Conservation (phyloP, 768 basidiomycete species). For the Cubamyces sp. region DNA sequence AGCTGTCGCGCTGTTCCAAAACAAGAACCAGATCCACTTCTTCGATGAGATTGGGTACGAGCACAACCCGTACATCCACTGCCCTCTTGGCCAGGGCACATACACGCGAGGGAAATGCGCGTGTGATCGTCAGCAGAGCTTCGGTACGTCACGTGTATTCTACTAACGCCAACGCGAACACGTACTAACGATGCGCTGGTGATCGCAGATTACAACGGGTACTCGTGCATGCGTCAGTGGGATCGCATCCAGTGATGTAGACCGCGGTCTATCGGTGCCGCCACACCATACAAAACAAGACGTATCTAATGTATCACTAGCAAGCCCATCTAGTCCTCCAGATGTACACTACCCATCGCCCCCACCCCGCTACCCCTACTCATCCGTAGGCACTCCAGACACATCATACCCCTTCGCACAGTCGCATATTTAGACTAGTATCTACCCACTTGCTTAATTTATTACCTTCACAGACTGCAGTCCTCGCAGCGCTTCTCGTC, state of each 20-base stretch:
- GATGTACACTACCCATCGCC: too few relatives aligned
- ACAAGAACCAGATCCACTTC: constrained; percentile 68
- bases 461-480: neutral
- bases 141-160: constrained; percentile 47
- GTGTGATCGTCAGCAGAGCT: constrained; percentile 56
- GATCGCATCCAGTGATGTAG: constrained; percentile 35
- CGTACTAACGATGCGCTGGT: neutral
- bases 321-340: too few relatives aligned
- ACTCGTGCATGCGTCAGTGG: constrained; percentile 62
- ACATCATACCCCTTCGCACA: too few relatives aligned
- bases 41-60: constrained; percentile 75
- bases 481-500: neutral
- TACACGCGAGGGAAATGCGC: constrained; percentile 50
- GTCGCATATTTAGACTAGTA: too few relatives aligned
- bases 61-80: constrained; percentile 60
- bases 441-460: too few relatives aligned
- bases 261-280: too few relatives aligned
- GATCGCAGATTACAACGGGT: constrained; percentile 53
- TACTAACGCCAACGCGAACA: too few relatives aligned
- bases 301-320: neutral
- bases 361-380: too few relatives aligned
- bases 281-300: too few relatives aligned
- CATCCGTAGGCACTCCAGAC: too few relatives aligned
- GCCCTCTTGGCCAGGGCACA: constrained; percentile 40
- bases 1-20: constrained; percentile 50